phyloP scores from a whole-genome alignment of 2,329 filamentous ascomycete genomes.

The Cercospora citrullina region DNA sequence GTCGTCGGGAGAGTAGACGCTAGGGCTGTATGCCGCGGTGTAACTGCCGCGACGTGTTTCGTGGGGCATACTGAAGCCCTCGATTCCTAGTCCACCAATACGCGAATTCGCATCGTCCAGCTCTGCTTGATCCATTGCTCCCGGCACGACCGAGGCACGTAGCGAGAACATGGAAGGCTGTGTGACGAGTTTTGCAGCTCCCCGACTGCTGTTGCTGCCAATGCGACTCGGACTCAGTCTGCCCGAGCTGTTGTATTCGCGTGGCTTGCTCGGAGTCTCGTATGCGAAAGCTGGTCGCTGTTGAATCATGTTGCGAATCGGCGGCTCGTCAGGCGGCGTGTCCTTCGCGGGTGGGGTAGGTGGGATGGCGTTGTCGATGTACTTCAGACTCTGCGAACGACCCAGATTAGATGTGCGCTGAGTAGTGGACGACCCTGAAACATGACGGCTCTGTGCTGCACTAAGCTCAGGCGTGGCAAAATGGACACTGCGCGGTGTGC shows the following conservation, averaged over 20 bases:
- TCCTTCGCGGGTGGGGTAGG: slow-evolving; percentile 49
- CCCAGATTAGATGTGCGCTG: slow-evolving; percentile 14
- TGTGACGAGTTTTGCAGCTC: slow-evolving; percentile 31
- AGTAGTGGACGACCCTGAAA: slow-evolving; percentile 11
- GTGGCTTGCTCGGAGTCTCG: slow-evolving; percentile 20
- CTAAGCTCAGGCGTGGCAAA: slow-evolving; percentile 20
- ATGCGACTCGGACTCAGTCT: slow-evolving; percentile 30
- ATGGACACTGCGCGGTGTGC: slow-evolving; percentile 17
- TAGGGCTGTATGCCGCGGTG: slow-evolving; percentile 32
- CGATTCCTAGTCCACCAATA: slow-evolving; percentile 32
- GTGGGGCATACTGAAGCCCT: slow-evolving; percentile 34
- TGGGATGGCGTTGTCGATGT: slow-evolving; percentile 34
- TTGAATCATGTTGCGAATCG: slow-evolving; percentile 11
- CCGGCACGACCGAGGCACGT: slow-evolving; percentile 35
- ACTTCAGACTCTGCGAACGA: slow-evolving; percentile 35
- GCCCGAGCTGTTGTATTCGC: slow-evolving; percentile 25
- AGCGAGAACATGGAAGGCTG: slow-evolving; percentile 35
- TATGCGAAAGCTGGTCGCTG: slow-evolving; percentile 13
- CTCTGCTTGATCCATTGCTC: slow-evolving; percentile 23
- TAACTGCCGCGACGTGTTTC: slow-evolving; percentile 28
- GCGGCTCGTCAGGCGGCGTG: slow-evolving; percentile 41
- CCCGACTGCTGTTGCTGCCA: slow-evolving; percentile 31
- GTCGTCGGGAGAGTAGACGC: slow-evolving; percentile 31
- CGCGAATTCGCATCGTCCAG: slow-evolving; percentile 35
- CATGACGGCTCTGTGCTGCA: slow-evolving; percentile 17